Conservation (phyloP, 2,329 filamentous ascomycete genomes). For the Reticulascus tulasneorum region DNA sequence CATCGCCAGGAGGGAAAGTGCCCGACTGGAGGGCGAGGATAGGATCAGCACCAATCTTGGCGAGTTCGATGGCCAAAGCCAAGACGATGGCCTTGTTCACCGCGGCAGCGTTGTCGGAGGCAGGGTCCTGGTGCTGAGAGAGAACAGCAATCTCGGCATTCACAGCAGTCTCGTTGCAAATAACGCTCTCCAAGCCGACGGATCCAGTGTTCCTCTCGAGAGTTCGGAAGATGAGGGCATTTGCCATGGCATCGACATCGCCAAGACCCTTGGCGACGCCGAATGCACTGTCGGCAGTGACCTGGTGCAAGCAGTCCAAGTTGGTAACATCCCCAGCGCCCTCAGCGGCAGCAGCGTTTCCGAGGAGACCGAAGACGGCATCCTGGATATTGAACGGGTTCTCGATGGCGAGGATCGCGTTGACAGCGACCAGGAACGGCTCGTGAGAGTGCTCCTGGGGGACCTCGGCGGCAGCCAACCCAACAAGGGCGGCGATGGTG, state of each 20-base stretch:
- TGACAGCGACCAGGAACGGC: conserved; percentile 41
- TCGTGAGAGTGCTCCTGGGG: conserved; percentile 55
- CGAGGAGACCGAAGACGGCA: conserved; percentile 45
- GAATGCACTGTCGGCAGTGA: conserved; percentile 56
- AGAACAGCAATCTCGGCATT: conserved; percentile 65
- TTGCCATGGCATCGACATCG: conserved; percentile 47
- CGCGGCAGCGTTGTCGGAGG: conserved; percentile 49
- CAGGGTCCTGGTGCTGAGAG: conserved; percentile 65
- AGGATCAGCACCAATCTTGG: conserved; percentile 58
- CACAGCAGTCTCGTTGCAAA: conserved; percentile 52
- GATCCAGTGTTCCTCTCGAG: conserved; percentile 57
- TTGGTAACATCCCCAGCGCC: conserved; percentile 28
- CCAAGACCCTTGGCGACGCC: conserved; percentile 55
- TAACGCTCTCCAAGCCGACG: conserved; percentile 53
- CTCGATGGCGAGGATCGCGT: conserved; percentile 41
- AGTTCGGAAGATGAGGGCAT: conserved; percentile 49
- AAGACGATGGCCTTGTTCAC: conserved; percentile 60
- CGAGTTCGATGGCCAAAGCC: conserved; percentile 56
- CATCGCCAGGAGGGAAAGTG: conserved; percentile 59
- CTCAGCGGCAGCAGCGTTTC: conserved; percentile 38
- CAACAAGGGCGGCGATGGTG: conserved; percentile 11
- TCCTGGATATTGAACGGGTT: conserved; percentile 48
- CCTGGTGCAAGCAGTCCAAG: conserved; percentile 56
- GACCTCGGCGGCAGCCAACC: conserved; percentile 33
- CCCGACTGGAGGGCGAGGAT: conserved; percentile 56